Evolutionary conservation across 441 rosid species (phyloP), one percentile per base, ranked within the genome.

Genomic region (Viola pubescens): DNA sequence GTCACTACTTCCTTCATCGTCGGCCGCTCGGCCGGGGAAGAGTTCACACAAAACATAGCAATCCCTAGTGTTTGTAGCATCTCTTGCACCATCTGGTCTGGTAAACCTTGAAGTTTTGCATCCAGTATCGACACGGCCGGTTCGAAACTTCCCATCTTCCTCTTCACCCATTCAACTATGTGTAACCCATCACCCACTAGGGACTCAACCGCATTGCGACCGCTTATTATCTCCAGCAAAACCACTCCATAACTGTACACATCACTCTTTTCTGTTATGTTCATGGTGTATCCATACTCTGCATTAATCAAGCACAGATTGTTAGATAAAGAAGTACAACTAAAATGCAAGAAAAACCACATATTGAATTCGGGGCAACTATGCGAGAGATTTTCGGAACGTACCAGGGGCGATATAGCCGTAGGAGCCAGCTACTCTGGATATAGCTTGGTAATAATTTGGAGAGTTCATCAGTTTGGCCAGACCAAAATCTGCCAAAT

Each of bases 1-100:
- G 96, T 88, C 62, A 88, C 92, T 54, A 91, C 98, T 73, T 91
- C 96, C 78, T 91, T 91, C 98, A 91, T 88, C 37, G 91, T 78
- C 0, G 98, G 98, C 55, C 98, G 65, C 61, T 91, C 96, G 1
- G 75, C 81, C 0, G 95, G 98, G 0, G 89, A 87, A 3, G 94
- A 80, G 68, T 91, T 88, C 67, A 91, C 96, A 52, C 98, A 91
- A 69, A 91, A 87, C 91, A 91, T 88, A 0, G 96, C 98, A 4
- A 91, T 87, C 8, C 96, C 96, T 0, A 91, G 76, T 26, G 96
- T 87, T 70, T 91, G 96, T 68, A 88, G 95, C 96, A 91, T 88
- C 69, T 91, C 96, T 41, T 91, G 95, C 59, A 91, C 91, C 63
- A 91, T 84, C 65, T 87, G 98, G 69, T 88, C 96, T 0, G 95